Percentiles rank a stretch among this genome's conserved stretches.
Conservation (phyloP, 192 early-diverging fungal species). For the Helicostylum pulchrum region DNA sequence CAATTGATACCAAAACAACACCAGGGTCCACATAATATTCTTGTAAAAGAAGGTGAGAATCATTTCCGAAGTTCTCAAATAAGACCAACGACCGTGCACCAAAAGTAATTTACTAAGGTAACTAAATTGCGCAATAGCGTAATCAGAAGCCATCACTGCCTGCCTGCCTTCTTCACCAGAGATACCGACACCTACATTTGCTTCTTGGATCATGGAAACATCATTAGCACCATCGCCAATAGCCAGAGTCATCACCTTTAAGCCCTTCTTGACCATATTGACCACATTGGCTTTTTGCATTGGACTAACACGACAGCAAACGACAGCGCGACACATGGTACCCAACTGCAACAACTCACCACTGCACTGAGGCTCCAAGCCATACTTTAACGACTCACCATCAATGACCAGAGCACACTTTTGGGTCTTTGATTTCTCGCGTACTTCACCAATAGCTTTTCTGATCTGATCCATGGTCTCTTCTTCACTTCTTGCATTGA, state of each 20-base stretch:
- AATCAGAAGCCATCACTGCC: conserved; percentile 73
- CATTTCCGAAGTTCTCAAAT: conserved; percentile 55
- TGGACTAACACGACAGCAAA: conserved; percentile 77
- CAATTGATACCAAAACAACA: conserved; percentile 79
- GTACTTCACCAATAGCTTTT: conserved; percentile 30
- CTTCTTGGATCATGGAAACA: conserved; percentile 81
- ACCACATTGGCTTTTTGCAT: conserved; percentile 78
- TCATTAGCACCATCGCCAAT: conserved; percentile 87
- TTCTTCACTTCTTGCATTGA: conserved; percentile 34
- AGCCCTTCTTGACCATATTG: conserved; percentile 59
- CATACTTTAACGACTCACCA: conserved; percentile 57
- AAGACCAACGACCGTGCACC: conserved; percentile 72
- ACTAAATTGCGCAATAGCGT: conserved; percentile 70
- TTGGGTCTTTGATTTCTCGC: conserved; percentile 11
- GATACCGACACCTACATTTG: conserved; percentile 74
- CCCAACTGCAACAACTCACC: conserved; percentile 46
- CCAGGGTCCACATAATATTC: conserved; percentile 67
- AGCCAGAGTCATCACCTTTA: conserved; percentile 64
- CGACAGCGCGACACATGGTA: conserved; percentile 58
- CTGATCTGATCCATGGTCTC: conserved; percentile 56
- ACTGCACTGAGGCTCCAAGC: conserved; percentile 49
- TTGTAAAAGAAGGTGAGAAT: conserved; percentile 74
- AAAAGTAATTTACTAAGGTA: conserved; percentile 61
- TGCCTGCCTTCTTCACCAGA: conserved; percentile 76
- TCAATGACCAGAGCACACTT: conserved; percentile 65